Base-by-base conservation (phyloP, 768 basidiomycete species). In the Suillus luteus region DNA sequence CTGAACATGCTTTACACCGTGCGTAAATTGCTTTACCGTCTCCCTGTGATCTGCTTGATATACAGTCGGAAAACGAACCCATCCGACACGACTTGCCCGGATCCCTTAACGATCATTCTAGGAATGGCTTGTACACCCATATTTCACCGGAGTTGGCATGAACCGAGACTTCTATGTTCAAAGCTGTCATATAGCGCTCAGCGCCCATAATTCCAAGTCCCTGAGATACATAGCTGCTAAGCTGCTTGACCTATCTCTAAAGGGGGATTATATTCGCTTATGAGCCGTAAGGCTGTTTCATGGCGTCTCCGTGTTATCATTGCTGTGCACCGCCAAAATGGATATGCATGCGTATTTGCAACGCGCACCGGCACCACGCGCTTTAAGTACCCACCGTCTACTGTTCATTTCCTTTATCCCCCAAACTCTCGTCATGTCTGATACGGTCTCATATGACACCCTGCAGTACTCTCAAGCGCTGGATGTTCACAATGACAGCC, bases 141-240 rank as follows among this genome's bases (percentile, higher is more conserved):
- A 10, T 37, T 55, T 37, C 33, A n/a, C 19, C 33, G 5, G 11
- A 55, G n/a, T 7, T 55, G 19, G 49, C 48, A 14, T 24, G 15
- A 14, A 27, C 49, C 4, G 49, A 51, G 14, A 27, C 14, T 24
- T 14, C 12, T 27, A 27, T 17, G 24, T 15, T 51, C 22, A 15
- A 27, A 49, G 14, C 9, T 19, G 19, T 44, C 43, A n/a, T 8
- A n/a, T n/a, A n/a, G 24, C 33, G n/a, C 17, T 33, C 19, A 55
- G 54, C 54, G 54, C 54, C 12, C 35, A 55, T 37, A 35, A 51
- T 17, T 55, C n/a, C 19, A 37, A 14, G 54, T 51, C n/a, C 54
- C 54, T 14, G 54, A 33, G n/a, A 22, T n/a, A n/a, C n/a, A n/a
- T 55, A 7, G 10, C 17, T 49, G 35, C 19, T n/a, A 31, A 4